A percentile compares a stretch with the other conserved stretches of the same genome.
Evolutionary conservation across 768 basidiomycete genomes (phyloP).

Genomic region (Dioszegia hungarica): DNA sequence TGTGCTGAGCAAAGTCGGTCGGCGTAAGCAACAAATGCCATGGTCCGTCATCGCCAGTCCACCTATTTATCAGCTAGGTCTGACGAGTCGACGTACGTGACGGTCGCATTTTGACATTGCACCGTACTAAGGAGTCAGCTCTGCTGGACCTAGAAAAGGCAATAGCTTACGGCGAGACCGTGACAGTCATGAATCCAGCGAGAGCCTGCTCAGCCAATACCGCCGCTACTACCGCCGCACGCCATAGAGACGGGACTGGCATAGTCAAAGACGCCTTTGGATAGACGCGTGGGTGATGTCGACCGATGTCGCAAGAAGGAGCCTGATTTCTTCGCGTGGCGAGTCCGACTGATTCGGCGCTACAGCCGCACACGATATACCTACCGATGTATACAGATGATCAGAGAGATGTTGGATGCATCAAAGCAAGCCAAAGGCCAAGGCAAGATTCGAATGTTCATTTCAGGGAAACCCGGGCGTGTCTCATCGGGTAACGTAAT

Average conservation of each 20-base stretch:
- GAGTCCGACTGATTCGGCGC: too few species aligned
- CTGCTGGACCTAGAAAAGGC: not conserved
- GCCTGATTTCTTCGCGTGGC: too few species aligned
- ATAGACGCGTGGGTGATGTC: not conserved
- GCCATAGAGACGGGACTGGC: not conserved
- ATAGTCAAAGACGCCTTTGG: not conserved
- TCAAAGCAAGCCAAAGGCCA: too few species aligned
- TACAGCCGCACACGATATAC: too few species aligned
- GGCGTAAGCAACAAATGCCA: conserved; percentile 42
- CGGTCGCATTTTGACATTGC: conserved; percentile 6
- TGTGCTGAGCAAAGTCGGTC: conserved; percentile 33
- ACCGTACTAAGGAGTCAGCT: not conserved
- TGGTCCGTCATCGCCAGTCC: conserved; percentile 40
- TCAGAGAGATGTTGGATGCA: too few species aligned
- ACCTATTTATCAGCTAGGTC: conserved; percentile 10
- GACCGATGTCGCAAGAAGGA: too few species aligned
- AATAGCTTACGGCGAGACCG: not conserved
- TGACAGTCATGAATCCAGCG: conserved; percentile 4
- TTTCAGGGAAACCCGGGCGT: too few species aligned
- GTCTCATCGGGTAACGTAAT: too few species aligned
- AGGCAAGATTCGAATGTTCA: too few species aligned
- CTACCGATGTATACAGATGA: too few species aligned
- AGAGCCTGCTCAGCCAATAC: not conserved
- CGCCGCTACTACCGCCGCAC: not conserved
- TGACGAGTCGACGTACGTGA: not conserved